Percentiles rank a stretch among this genome's conserved stretches.
phyloP scores from a whole-genome alignment of 306 rosid species.

The Cicer bijugum region DNA sequence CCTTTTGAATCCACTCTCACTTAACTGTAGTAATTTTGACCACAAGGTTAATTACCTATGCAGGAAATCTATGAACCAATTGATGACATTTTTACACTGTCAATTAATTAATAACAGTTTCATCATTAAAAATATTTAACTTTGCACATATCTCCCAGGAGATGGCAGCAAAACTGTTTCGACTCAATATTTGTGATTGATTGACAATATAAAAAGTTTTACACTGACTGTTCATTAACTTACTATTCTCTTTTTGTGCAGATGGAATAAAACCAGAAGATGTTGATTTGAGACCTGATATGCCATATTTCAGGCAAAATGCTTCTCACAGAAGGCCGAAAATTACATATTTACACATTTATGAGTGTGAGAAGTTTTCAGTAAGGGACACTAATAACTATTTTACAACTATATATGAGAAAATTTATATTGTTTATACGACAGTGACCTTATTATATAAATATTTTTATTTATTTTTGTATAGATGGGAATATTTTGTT shows the following conservation, averaged over 20 bases:
- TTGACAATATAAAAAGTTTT: too few species aligned
- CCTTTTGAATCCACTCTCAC: constrained; percentile 6
- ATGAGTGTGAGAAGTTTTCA: constrained; percentile 74
- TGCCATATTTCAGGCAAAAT: constrained; percentile 61
- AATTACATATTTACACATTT: constrained; percentile 78
- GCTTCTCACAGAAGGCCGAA: constrained; percentile 47
- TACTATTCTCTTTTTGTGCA: constrained; percentile 40
- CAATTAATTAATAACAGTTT: too few species aligned
- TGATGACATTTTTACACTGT: too few species aligned
- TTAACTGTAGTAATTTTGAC: constrained; percentile 25
- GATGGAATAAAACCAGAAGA: constrained; percentile 71
- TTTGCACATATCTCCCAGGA: too few species aligned
- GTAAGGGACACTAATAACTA: constrained; percentile 42
- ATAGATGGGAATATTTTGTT: constrained; percentile 94
- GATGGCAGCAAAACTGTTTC: too few species aligned
- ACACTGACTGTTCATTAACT: too few species aligned
- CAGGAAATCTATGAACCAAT: too few species aligned
- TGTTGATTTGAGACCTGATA: constrained; percentile 67
- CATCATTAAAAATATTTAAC: too few species aligned
- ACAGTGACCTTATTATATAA: background rate
- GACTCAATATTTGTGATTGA: too few species aligned
- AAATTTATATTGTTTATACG: too few species aligned
- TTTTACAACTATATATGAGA: too few species aligned
- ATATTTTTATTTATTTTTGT: constrained; percentile 19
- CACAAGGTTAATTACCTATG: constrained; percentile 1